Conservation (phyloP, 2,329 filamentous ascomycete genomes). For the Alternaria triticina region DNA sequence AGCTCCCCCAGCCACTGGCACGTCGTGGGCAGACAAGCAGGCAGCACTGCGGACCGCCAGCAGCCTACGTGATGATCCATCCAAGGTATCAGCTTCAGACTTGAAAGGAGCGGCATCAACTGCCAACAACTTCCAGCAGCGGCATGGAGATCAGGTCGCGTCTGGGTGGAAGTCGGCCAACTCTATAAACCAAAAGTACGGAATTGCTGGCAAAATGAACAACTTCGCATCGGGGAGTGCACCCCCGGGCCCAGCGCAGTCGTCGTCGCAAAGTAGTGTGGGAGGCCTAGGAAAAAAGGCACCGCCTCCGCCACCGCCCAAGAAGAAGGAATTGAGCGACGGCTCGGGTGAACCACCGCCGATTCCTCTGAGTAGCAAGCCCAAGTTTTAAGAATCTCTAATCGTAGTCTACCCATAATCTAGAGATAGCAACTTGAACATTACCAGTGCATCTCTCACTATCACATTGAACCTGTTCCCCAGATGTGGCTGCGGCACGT, state of each 20-base stretch:
- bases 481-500: conserved; percentile 4
- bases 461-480: not conserved
- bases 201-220: conserved; percentile 58
- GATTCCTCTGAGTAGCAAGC: conserved; percentile 64
- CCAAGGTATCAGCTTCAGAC: conserved; percentile 66
- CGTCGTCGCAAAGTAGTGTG: conserved; percentile 30
- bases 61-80: conserved; percentile 65
- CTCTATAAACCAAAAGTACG: conserved; percentile 67
- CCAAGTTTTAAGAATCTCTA: conserved; percentile 42
- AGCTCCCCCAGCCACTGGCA: conserved; percentile 55
- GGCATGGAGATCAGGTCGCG: conserved; percentile 72
- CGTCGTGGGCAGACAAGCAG: conserved; percentile 68
- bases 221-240: conserved; percentile 42
- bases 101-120: conserved; percentile 65
- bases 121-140: conserved; percentile 71
- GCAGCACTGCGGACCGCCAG: conserved; percentile 67
- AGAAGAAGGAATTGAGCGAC: conserved; percentile 59
- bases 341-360: conserved; percentile 57
- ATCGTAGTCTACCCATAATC: not conserved
- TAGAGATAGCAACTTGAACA: not conserved
- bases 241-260: conserved; percentile 31
- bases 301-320: conserved; percentile 65
- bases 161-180: conserved; percentile 65
- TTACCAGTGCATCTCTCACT: not conserved
- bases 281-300: conserved; percentile 57